Base-by-base conservation (phyloP, 2,329 filamentous ascomycete species). In the Alternaria sp. region DNA sequence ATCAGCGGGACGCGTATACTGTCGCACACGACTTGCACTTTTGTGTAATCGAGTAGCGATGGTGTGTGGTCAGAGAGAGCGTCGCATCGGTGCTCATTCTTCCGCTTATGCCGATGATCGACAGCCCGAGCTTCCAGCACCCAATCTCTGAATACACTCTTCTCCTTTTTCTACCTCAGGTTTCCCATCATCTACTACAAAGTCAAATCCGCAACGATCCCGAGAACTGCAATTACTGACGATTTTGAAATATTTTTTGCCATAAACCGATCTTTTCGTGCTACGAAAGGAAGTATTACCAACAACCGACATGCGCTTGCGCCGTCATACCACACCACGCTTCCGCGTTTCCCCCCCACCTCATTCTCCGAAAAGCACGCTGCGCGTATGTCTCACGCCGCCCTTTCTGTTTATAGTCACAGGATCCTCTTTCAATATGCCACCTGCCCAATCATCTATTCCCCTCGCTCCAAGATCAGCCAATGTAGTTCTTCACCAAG, bases 271-370 rank as follows among this genome's bases (percentile, higher is more conserved):
- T 40, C 6, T 13, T 10, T 10, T 44, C 13, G 3, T 10, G 13
- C 14, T 24, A 24, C 24, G n/a, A 36, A 1, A n/a, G 11, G 14
- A 29, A 8, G 36, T 34, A 29, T 36, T 26, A 8, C 11, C 28
- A 42, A 51, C 10, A 50, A 40, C 54, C 54, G 51, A 56, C 50
- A 53, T 48, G 44, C 51, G 49, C 50, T 57, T 17, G 45, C 53
- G 37, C 31, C 45, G 54, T 56, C 17, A 31, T 39, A 50, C 34
- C 33, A 37, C 44, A 45, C 29, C 42, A 34, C 23, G 33, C 51
- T 55, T 26, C 58, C 64, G 64, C 48, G 59, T 56, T 60, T 66
- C 56, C 63, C 61, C 64, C 64, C 64, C 64, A 63, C 64, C 36
- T 37, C 46, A 63, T 66, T 66, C 53, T 61, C 64, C 64, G 64